A percentile compares a stretch with the other conserved stretches of the same genome.
Evolutionary conservation across 306 rosid species (phyloP).

Genomic region (Fragaria vesca): DNA sequence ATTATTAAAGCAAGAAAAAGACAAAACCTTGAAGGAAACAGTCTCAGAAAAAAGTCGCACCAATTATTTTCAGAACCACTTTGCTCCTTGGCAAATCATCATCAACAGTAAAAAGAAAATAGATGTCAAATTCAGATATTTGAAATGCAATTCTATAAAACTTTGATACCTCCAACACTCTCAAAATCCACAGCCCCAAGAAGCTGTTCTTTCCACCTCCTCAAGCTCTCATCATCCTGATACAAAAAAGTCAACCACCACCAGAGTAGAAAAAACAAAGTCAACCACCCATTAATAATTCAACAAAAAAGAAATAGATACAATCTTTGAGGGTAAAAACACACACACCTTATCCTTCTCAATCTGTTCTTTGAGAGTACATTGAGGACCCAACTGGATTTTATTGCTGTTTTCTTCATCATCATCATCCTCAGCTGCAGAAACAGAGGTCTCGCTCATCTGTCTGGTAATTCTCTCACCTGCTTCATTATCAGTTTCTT

Average conservation of each 20-base stretch:
- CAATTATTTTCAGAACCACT: conserved; percentile 1
- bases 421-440: conserved; percentile 40
- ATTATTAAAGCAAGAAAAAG: background rate
- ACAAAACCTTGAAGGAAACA: conserved; percentile 1
- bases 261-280: background rate
- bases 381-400: conserved; percentile 48
- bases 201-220: conserved; percentile 63
- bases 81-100: conserved; percentile 2
- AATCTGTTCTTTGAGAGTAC: conserved; percentile 50
- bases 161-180: conserved; percentile 41
- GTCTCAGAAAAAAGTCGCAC: background rate
- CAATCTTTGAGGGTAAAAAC: background rate
- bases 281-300: background rate
- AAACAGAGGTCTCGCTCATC: conserved; percentile 34
- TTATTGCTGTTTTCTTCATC: conserved; percentile 42
- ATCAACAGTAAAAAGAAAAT: background rate
- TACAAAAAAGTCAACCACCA: conserved; percentile 7
- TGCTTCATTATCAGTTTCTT: conserved; percentile 23
- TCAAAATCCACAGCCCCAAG: conserved; percentile 53
- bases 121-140: background rate
- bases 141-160: conserved; percentile 2
- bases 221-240: conserved; percentile 56
- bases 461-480: conserved; percentile 21
- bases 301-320: background rate
- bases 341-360: conserved; percentile 48